Conservation (phyloP, 768 basidiomycete genomes). For the Strobilomyces echinocephalus region DNA sequence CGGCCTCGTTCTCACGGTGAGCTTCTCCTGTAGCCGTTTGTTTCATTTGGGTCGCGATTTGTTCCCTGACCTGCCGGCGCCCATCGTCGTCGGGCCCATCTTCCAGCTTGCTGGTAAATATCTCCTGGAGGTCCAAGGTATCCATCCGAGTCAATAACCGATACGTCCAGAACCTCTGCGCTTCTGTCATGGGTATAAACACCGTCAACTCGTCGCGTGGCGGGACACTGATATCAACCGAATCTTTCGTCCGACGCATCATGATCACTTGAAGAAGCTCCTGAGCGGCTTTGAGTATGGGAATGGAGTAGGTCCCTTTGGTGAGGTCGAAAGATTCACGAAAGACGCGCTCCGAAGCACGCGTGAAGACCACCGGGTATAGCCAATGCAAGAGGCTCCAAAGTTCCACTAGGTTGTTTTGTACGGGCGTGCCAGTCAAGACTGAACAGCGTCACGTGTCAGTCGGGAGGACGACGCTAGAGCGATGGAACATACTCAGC, state of each 20-base stretch:
- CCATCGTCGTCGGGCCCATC: constrained; percentile 32
- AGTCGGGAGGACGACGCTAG: not conserved
- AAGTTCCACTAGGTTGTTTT: constrained; percentile 58
- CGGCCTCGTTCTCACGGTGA: constrained; percentile 22
- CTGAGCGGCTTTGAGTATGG: constrained; percentile 46
- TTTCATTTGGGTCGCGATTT: constrained; percentile 37
- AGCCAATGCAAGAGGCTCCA: constrained; percentile 56
- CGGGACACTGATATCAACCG: constrained; percentile 46
- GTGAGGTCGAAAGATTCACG: constrained; percentile 50
- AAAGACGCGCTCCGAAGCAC: constrained; percentile 44
- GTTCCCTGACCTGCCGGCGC: constrained; percentile 36
- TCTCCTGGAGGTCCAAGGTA: constrained; percentile 41
- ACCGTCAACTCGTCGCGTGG: constrained; percentile 54
- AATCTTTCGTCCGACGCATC: constrained; percentile 57
- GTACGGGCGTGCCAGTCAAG: constrained; percentile 70
- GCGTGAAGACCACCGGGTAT: constrained; percentile 50
- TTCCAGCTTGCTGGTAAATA: constrained; percentile 38
- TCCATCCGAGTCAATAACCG: constrained; percentile 51
- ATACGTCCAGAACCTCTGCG: constrained; percentile 60
- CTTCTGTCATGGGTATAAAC: constrained; percentile 54
- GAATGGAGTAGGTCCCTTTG: constrained; percentile 46
- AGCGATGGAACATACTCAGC: constrained; percentile 36
- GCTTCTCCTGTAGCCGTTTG: constrained; percentile 27
- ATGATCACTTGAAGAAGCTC: constrained; percentile 48
- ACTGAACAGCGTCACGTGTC: constrained; percentile 32